phyloP scores from a whole-genome alignment of 1,284 basidiomycete genomes.

The Leccinum subspadiceum region DNA sequence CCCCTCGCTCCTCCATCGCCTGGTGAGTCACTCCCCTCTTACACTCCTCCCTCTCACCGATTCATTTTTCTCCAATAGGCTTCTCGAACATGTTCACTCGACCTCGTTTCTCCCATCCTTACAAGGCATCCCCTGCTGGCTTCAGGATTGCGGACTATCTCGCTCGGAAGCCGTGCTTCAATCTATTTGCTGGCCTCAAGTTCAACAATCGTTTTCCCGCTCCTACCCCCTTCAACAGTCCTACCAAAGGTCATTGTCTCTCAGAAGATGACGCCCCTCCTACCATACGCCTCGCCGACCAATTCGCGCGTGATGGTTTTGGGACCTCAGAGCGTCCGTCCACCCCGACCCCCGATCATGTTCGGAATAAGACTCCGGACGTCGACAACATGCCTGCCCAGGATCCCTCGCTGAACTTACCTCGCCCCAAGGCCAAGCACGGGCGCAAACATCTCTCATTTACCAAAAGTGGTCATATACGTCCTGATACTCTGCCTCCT shows the following conservation, averaged over 20 bases:
- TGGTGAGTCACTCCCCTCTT: background rate
- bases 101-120: slow-evolving; percentile 13
- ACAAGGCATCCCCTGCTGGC: slow-evolving; percentile 26
- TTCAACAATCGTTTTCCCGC: slow-evolving; percentile 12
- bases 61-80: background rate
- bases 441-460: slow-evolving; percentile 21
- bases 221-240: slow-evolving; percentile 19
- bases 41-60: background rate
- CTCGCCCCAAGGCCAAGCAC: slow-evolving; percentile 8
- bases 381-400: background rate
- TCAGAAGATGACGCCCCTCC: slow-evolving; percentile 14
- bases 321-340: background rate
- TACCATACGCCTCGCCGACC: slow-evolving; percentile 5
- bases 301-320: slow-evolving; percentile 1
- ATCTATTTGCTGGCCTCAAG: slow-evolving; percentile 15
- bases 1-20: background rate
- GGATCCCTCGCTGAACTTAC: background rate
- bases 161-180: slow-evolving; percentile 20
- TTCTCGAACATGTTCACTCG: slow-evolving; percentile 23
- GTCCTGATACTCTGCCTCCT: background rate
- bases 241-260: slow-evolving; percentile 3
- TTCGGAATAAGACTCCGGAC: background rate
- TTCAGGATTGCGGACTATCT: slow-evolving; percentile 23
- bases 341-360: background rate
- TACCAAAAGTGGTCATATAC: background rate